Base-by-base conservation (phyloP, 352 stramenopile species). In the Pythium folliculosum region DNA sequence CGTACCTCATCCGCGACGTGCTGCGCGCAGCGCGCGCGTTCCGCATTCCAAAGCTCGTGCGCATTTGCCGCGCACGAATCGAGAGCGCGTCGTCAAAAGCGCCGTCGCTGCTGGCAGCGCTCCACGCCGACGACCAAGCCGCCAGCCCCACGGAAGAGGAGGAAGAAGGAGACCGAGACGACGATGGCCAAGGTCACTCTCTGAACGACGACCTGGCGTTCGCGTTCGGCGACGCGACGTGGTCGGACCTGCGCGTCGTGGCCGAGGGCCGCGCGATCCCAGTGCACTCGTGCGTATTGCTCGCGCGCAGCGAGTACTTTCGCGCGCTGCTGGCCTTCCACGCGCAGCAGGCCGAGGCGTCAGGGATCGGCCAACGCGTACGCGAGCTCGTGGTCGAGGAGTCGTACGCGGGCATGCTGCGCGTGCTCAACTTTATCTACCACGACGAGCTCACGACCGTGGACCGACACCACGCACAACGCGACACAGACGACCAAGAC, bases 391-490 rank as follows among this genome's bases (percentile, higher is more conserved):
- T 68, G n/a, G 82, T 92, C 22, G 81, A 94, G 47, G 81, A 90
- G 21, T 80, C 79, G 22, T 85, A 81, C 54, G 30, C 44, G 12
- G 64, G 62, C 43, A 78, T 90, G 63, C 61, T 79, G 0, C 81
- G 82, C 16, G 76, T 94, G 19, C 72, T 92, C 30, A 64, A 78
- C n/a, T 94, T 90, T 57, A 89, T 94, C 56, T 94, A 94, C 71
- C 80, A 80, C 63, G 84, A 90, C 32, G 74, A 77, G 12, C 65
- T 80, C 17, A 62, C 58, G 43, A 53, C 38, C 0, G 17, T 43
- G n/a, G n/a, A n/a, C n/a, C n/a, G n/a, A n/a, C 1, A 38, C 60
- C 7, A 51, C 5, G 5, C 61, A 37, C 22, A 37, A 12, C 50
- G 35, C 19, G 60, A 63, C 9, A 38, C 67, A 6, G 22, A 43